These are phyloP conservation scores for Epichloe sp. DNA, from an alignment of 2,329 filamentous ascomycete species.

Conservation along the genomic window DNA sequence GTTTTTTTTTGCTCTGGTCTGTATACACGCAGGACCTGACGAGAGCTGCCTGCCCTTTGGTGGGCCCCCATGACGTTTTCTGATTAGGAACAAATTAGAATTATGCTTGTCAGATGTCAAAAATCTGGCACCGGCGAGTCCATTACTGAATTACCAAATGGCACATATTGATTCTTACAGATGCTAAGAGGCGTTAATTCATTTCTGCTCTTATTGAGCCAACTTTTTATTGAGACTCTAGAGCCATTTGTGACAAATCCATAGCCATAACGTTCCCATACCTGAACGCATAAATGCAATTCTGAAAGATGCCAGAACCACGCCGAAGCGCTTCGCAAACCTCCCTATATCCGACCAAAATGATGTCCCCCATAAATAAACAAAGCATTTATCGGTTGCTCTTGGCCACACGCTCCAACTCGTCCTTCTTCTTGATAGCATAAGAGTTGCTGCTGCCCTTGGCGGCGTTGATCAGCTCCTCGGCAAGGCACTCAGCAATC, in stretches of 20 bases:
- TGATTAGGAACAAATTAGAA: no score
- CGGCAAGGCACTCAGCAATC: slow-evolving; percentile 97
- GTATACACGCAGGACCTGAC: no score
- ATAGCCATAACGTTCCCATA: slow-evolving; percentile 30
- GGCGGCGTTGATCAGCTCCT: slow-evolving; percentile 99
- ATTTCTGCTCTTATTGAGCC: slow-evolving; percentile 27
- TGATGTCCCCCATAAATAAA: slow-evolving; percentile 1
- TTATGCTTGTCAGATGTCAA: not conserved
- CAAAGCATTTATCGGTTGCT: slow-evolving; percentile 84
- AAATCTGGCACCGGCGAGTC: not conserved
- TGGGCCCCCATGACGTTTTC: no score
- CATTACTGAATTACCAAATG: not conserved
- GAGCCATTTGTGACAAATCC: slow-evolving; percentile 28
- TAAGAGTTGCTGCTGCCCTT: slow-evolving; percentile 99
- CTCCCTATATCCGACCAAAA: slow-evolving; percentile 8
- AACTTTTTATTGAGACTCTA: slow-evolving; percentile 32
- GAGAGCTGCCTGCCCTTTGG: no score
- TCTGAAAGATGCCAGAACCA: slow-evolving; percentile 33
- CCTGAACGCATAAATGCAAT: slow-evolving; percentile 34
- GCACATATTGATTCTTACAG: not conserved
- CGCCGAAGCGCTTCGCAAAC: slow-evolving; percentile 27
- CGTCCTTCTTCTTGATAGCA: slow-evolving; percentile 99
- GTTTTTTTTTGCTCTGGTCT: not conserved
- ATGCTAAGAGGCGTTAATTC: slow-evolving; percentile 9
- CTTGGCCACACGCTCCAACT: slow-evolving; percentile 99